These are phyloP conservation scores for Salix udensis DNA, from an alignment of 345 rosid genomes.

Conservation along the genomic window DNA sequence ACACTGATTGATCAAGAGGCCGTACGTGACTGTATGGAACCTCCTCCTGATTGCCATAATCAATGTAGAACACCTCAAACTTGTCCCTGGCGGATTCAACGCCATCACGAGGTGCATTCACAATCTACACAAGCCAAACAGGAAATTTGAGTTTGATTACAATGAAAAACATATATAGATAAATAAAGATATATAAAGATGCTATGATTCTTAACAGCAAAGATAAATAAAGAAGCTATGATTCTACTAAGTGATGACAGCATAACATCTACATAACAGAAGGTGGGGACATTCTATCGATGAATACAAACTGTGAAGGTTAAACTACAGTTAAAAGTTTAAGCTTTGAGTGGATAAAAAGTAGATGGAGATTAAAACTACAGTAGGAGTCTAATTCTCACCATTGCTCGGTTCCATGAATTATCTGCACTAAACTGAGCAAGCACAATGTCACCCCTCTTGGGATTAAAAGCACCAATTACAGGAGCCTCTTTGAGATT, in stretches of 20 bases:
- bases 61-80: slow-evolving; percentile 93
- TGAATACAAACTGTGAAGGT: background rate
- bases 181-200: background rate
- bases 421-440: slow-evolving; percentile 94
- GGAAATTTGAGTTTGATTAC: background rate
- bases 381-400: slow-evolving; percentile 19
- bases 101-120: slow-evolving; percentile 71
- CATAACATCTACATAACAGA: background rate
- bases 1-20: slow-evolving; percentile 70
- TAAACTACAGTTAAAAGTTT: background rate
- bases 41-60: slow-evolving; percentile 90
- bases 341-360: background rate
- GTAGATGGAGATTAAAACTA: background rate
- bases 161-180: background rate
- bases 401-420: slow-evolving; percentile 99
- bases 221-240: background rate
- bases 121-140: slow-evolving; percentile 48
- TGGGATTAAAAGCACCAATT: slow-evolving; percentile 83
- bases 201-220: too few relatives aligned
- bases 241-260: background rate
- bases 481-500: slow-evolving; percentile 75
- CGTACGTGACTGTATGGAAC: slow-evolving; percentile 68
- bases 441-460: slow-evolving; percentile 81
- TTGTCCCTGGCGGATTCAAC: slow-evolving; percentile 64
- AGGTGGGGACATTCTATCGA: background rate